Evolutionary conservation across 495 filamentous ascomycete species (phyloP).

Genomic region (Neurospora sublineolata): DNA sequence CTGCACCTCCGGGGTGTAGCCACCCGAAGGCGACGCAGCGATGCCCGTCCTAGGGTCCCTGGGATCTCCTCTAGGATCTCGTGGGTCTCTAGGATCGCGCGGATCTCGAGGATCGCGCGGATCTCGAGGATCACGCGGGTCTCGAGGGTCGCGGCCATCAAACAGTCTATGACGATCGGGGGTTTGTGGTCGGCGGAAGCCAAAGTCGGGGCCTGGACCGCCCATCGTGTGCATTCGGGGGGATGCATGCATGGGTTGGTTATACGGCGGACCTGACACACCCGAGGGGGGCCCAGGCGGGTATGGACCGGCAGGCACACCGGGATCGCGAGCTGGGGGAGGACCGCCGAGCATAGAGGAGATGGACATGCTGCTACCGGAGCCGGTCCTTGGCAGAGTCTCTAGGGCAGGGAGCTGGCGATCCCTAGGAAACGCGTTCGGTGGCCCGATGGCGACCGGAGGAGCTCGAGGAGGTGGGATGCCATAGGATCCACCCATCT

Average conservation of each 20-base stretch:
- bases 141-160: constrained; percentile 21
- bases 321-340: constrained; percentile 38
- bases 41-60: constrained; percentile 31
- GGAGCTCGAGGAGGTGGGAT: constrained; percentile 38
- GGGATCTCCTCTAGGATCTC: not conserved
- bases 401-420: constrained; percentile 45
- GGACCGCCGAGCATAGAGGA: constrained; percentile 81
- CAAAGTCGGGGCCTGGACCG: constrained; percentile 38
- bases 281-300: constrained; percentile 41
- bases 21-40: constrained; percentile 35
- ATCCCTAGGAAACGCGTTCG: constrained; percentile 35
- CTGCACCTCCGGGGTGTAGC: constrained; percentile 41
- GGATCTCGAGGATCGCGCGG: not conserved
- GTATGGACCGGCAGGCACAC: constrained; percentile 38
- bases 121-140: constrained; percentile 8
- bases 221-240: constrained; percentile 33
- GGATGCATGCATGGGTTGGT: constrained; percentile 38
- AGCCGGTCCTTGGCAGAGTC: constrained; percentile 33
- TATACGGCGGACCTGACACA: constrained; percentile 34
- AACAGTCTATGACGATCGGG: constrained; percentile 51
- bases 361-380: constrained; percentile 85
- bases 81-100: not conserved
- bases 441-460: constrained; percentile 40
- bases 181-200: constrained; percentile 59
- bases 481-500: constrained; percentile 33